Percentiles rank a stretch among this genome's conserved stretches.
These are phyloP conservation scores for Stropharia rugosoannulata DNA, from an alignment of 768 basidiomycete genomes.

Conservation along the genomic window DNA sequence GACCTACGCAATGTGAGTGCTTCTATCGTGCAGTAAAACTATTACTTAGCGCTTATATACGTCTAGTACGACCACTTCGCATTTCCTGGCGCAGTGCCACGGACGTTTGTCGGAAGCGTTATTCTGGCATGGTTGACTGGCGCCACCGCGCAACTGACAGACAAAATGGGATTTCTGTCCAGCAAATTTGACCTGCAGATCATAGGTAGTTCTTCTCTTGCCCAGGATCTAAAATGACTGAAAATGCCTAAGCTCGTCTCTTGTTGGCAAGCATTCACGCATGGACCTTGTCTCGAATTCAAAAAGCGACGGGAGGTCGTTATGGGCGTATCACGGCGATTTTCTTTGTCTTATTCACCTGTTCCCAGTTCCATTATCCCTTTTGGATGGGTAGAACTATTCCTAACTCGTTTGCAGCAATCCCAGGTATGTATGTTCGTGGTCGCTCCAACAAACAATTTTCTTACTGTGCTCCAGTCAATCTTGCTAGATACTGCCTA, in stretches of 20 bases:
- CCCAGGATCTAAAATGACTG: neutral
- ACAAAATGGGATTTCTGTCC: constrained; percentile 38
- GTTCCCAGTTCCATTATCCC: constrained; percentile 86
- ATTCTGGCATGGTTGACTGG: constrained; percentile 58
- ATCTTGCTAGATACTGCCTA: constrained; percentile 50
- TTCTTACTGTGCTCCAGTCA: constrained; percentile 41
- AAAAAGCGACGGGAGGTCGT: constrained; percentile 57
- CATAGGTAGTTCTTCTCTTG: constrained; percentile 44
- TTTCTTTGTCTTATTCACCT: constrained; percentile 67
- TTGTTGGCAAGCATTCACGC: constrained; percentile 69
- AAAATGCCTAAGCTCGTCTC: constrained; percentile 59
- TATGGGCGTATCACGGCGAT: constrained; percentile 61
- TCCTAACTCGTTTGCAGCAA: constrained; percentile 91
- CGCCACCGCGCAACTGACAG: constrained; percentile 46
- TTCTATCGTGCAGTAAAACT: neutral
- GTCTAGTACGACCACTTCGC: constrained; percentile 84
- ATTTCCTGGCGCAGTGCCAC: constrained; percentile 87
- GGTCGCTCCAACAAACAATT: neutral
- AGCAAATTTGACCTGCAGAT: constrained; percentile 73
- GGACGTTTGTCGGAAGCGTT: constrained; percentile 82
- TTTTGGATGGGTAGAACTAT: constrained; percentile 94
- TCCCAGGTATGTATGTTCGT: constrained; percentile 53
- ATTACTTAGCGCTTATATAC: neutral
- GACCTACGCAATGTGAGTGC: constrained; percentile 49
- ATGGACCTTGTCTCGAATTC: constrained; percentile 57